Conservation (phyloP, 2,329 filamentous ascomycete species). For the Claviceps purpurea region DNA sequence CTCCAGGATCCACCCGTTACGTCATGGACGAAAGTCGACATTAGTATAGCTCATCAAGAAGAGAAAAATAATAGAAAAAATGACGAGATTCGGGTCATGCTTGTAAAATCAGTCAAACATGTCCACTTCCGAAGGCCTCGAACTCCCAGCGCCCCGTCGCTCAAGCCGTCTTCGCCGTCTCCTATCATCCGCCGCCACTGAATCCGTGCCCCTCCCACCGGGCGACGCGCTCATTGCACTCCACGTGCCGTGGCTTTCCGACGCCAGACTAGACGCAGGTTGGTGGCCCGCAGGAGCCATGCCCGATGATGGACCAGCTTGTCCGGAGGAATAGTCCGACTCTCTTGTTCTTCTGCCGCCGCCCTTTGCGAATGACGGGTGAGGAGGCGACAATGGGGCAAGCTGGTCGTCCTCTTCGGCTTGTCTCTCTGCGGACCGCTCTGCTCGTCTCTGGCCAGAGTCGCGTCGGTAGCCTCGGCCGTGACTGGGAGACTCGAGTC, state of each 20-base stretch:
- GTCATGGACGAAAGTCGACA: neutral
- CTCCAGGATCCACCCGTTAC: neutral
- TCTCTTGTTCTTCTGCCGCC: conserved; percentile 38
- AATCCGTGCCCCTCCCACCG: conserved; percentile 22
- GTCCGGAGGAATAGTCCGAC: conserved; percentile 48
- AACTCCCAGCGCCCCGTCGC: conserved; percentile 29
- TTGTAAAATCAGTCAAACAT: conserved; percentile 21
- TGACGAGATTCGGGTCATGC: no score
- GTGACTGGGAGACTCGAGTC: conserved; percentile 36
- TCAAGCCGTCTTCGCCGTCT: conserved; percentile 42
- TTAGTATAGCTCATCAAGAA: neutral
- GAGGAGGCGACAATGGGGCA: conserved; percentile 38
- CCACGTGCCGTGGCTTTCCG: conserved; percentile 39
- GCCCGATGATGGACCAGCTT: conserved; percentile 29
- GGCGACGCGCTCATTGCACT: conserved; percentile 37
- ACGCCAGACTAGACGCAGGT: conserved; percentile 36
- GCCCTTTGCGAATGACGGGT: conserved; percentile 41
- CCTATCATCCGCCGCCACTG: conserved; percentile 34
- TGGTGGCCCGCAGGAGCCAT: conserved; percentile 23
- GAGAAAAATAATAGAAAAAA: neutral
- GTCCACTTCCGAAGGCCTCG: conserved; percentile 19
- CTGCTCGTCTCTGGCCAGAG: conserved; percentile 32
- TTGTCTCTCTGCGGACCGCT: conserved; percentile 31
- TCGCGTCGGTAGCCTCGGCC: conserved; percentile 39
- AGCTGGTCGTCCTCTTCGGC: conserved; percentile 26